Evolutionary conservation across 2,329 filamentous ascomycete species (phyloP), one percentile per base, ranked within the genome.

Genomic region (Fonsecaea pugnacius): DNA sequence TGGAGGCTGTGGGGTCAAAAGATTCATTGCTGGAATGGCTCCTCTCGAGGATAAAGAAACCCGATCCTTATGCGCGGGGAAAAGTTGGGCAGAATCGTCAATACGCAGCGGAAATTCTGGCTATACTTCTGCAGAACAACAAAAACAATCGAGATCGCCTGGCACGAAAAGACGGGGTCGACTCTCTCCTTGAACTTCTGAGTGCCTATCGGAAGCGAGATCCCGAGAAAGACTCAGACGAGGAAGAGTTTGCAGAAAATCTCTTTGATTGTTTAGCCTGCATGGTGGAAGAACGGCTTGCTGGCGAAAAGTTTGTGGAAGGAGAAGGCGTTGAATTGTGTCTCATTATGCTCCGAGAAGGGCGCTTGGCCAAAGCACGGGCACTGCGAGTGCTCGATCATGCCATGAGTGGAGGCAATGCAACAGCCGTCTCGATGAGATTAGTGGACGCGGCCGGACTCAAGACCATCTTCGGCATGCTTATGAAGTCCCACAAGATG

Each of bases 231-330:
- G 91, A 92, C 64, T 88, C 89, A 35, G 89, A 95, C 57, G 95
- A 98, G 76, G 93, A 96, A 74, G 95, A 99, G 78, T 97, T 91
- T 75, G 91, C 96, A 74, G 92, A 96, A 77, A 96, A 99, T 70
- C 75, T 97, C 0, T 99, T 99, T 75, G 93, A 96, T 73, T 87
- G 89, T 1, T 75, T 98, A 18, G 91, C 91, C 0, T 96, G 91
- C 70, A 79, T 96, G 1, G 90, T 89, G 0, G 91, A 96, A 71
- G 89, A 92, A 64, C 75, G 83, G 0, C 78, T 83, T 4, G 93
- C 93, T 5, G 97, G 97, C 76, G 73, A 78, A 9, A 91, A 91
- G 64, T 95, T 98, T 67, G 74, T 96, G 36, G 91, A 95, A 70
- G 92, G 91, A 1, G 95, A 99, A 78, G 95, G 95, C 40, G 85